Evolutionary conservation across 2,329 filamentous ascomycete species (phyloP).

Genomic region (Coleophoma crateriformis): DNA sequence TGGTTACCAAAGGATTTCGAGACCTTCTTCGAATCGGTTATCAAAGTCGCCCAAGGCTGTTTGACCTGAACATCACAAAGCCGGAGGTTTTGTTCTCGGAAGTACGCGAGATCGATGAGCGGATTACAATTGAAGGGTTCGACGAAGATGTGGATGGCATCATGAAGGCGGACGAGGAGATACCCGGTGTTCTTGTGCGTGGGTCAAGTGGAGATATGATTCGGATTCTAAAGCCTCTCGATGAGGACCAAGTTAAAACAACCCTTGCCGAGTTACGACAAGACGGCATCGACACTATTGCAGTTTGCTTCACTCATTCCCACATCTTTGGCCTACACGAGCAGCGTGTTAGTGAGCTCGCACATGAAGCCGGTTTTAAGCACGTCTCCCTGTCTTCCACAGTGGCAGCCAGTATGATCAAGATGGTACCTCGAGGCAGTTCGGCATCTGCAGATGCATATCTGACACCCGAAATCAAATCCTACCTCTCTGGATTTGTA

Average conservation of each 20-base stretch:
- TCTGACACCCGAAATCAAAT: conserved; percentile 60
- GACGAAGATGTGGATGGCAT: conserved; percentile 67
- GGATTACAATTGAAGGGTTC: conserved; percentile 66
- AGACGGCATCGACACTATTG: conserved; percentile 53
- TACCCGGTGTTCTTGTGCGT: conserved; percentile 43
- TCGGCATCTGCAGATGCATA: conserved; percentile 65
- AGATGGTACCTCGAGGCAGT: conserved; percentile 59
- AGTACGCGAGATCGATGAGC: conserved; percentile 64
- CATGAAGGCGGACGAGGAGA: conserved; percentile 47
- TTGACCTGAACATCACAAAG: conserved; percentile 61
- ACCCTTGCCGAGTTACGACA: conserved; percentile 51
- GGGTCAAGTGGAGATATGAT: conserved; percentile 62
- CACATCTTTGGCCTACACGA: conserved; percentile 65
- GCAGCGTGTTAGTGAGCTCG: conserved; percentile 51
- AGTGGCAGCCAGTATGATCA: conserved; percentile 66
- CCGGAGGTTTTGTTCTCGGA: conserved; percentile 61
- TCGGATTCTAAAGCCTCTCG: conserved; percentile 49
- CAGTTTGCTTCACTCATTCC: conserved; percentile 62
- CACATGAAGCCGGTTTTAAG: conserved; percentile 56
- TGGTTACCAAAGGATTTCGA: conserved; percentile 66
- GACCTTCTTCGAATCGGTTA: conserved; percentile 68
- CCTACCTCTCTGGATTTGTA: conserved; percentile 62
- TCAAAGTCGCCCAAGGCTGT: conserved; percentile 65
- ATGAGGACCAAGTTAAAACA: conserved; percentile 30
- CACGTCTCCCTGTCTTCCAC: conserved; percentile 61